Conservation (phyloP, 352 stramenopile genomes). For the Pythium sp. region DNA sequence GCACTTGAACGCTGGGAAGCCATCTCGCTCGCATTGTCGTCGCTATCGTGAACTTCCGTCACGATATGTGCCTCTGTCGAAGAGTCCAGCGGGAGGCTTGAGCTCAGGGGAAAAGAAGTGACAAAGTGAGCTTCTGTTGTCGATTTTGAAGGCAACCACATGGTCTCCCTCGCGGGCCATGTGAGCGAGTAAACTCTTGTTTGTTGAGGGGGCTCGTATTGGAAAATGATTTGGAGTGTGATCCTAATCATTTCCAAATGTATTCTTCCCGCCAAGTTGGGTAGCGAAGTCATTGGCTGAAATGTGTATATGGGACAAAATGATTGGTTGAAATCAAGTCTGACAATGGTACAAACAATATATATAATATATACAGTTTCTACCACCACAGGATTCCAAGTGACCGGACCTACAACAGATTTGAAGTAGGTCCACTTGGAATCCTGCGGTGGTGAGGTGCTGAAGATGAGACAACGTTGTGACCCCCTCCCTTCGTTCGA, state of each 20-base stretch:
- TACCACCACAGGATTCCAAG: no score
- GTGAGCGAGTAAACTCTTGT: not conserved
- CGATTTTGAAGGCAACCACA: not conserved
- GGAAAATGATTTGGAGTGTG: no score
- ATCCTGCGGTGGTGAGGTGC: no score
- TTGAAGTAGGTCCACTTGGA: no score
- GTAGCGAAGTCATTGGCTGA: not conserved
- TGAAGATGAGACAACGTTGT: no score
- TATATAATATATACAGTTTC: no score
- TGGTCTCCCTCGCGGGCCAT: not conserved
- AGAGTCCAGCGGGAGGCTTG: not conserved
- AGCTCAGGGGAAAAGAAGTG: not conserved
- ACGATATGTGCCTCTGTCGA: not conserved
- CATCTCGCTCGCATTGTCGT: not conserved
- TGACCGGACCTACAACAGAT: no score
- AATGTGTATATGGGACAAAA: not conserved
- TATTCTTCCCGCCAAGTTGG: not conserved
- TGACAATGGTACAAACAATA: not conserved
- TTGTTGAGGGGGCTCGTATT: not conserved
- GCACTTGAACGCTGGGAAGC: not conserved
- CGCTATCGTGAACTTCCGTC: not conserved
- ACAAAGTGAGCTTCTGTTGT: not conserved
- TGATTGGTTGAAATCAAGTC: not conserved
- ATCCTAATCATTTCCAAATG: no score
- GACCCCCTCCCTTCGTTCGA: no score